Evolutionary conservation across 129 eudicot genomes (phyloP), one percentile per base, ranked within the genome.

Genomic region (Flaveria trinervia): DNA sequence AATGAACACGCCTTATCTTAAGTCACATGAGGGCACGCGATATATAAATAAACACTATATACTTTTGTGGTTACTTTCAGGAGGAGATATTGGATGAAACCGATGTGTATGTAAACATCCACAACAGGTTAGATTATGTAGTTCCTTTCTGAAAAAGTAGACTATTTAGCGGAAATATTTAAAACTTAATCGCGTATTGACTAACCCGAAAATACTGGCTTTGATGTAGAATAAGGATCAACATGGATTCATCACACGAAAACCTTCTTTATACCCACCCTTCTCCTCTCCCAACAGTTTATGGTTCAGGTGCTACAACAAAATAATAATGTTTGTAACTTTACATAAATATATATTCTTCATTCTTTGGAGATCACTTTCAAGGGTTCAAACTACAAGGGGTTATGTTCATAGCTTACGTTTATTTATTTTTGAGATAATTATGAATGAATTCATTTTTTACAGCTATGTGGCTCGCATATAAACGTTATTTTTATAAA

Each of bases 31-130:
- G 8, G 1, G 41, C 41, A 36, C 41, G 1, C 7, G 1, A 36
- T 36, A 5, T 36, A 36, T 5, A 36, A 30, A 36, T 36, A 36
- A 36, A 36, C 7, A 36, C 8, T 36, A 36, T 36, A 4, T 36
- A 36, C 41, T 36, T 33, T 5, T 36, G 41, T 36, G 41, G 7
- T 57, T 17, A 49, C 69, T 80, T 71, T 74, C 91, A 95, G 99
- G 99, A 95, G 91, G 99, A 95, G 81, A 95, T 95, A 86, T 71
- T 95, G 78, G 99, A 95, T 67, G 99, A 95, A 78, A 95, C 99
- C 9, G 99, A 95, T 83, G 97, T 91, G 73, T 94, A 94, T 77
- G 99, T 94, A 39, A 94, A 94, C 84, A 94, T 91, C 76, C 99
- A 94, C 81, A 94, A 94, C 85, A 85, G 97, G 99, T 94, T 74